Percentiles rank a stretch among this genome's conserved stretches.
These are phyloP conservation scores for Carex sylvatica DNA, from an alignment of 202 grass and related monocot species.

Conservation along the genomic window DNA sequence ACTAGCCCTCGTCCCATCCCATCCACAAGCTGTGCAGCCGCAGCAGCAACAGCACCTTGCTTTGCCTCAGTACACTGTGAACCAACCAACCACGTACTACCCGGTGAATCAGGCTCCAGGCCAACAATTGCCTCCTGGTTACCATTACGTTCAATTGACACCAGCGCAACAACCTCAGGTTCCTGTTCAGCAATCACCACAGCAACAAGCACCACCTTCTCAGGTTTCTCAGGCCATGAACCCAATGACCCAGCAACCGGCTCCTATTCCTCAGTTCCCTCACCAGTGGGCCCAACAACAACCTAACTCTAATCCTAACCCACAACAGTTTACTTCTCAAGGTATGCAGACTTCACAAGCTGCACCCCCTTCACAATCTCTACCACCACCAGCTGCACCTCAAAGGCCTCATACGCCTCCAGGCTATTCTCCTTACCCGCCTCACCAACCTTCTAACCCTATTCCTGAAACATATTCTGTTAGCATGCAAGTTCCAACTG, in stretches of 20 bases:
- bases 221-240: constrained; percentile 1
- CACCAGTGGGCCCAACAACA: constrained; percentile 24
- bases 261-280: constrained; percentile 6
- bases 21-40: constrained; percentile 47
- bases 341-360: constrained; percentile 31
- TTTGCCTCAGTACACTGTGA: constrained; percentile 38
- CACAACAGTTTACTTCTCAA: constrained; percentile 22
- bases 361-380: constrained; percentile 28
- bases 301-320: constrained; percentile 28
- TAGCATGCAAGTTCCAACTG: constrained; percentile 38
- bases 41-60: constrained; percentile 45
- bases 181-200: constrained; percentile 16
- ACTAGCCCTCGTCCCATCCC: constrained; percentile 54
- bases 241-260: not conserved
- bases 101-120: not conserved
- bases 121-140: constrained; percentile 24
- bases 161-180: not conserved
- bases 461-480: constrained; percentile 51
- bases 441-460: constrained; percentile 66
- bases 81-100: constrained; percentile 10
- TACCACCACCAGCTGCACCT: constrained; percentile 37
- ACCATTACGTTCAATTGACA: constrained; percentile 21
- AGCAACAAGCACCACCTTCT: constrained; percentile 39
- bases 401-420: constrained; percentile 57
- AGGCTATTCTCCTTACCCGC: constrained; percentile 63